Conservation (phyloP, 2,329 filamentous ascomycete genomes). For the Davidsoniella australis region DNA sequence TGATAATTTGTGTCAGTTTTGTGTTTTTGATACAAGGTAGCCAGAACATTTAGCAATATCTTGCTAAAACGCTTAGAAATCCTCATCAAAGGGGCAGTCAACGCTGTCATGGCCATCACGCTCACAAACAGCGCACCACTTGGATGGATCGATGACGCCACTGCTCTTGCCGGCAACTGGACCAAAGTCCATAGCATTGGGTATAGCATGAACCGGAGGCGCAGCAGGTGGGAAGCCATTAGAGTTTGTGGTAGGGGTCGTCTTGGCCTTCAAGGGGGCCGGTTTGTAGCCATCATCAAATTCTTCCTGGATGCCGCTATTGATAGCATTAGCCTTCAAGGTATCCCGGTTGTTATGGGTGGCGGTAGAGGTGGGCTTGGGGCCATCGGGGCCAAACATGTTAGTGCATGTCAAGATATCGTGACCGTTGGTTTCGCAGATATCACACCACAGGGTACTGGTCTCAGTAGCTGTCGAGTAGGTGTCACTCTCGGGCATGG, state of each 20-base stretch:
- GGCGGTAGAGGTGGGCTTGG: conserved; percentile 17
- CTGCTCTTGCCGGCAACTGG: conserved; percentile 65
- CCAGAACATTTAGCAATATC: background rate
- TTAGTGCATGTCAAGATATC: conserved; percentile 89
- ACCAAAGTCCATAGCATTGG: conserved; percentile 46
- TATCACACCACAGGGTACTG: conserved; percentile 76
- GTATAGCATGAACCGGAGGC: conserved; percentile 31
- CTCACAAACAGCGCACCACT: conserved; percentile 96
- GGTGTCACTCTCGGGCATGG: conserved; percentile 53
- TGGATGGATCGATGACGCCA: conserved; percentile 61
- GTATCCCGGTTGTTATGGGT: conserved; percentile 12
- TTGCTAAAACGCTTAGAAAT: conserved; percentile 29
- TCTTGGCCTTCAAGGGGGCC: conserved; percentile 35
- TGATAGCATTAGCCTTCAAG: conserved; percentile 4
- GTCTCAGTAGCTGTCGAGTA: conserved; percentile 56
- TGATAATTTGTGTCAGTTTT: background rate
- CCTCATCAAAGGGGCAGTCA: conserved; percentile 82
- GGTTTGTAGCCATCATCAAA: conserved; percentile 29
- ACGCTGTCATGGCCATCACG: conserved; percentile 92
- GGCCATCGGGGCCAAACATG: conserved; percentile 48
- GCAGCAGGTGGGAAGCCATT: conserved; percentile 14
- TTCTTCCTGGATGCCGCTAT: background rate
- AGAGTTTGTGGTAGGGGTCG: conserved; percentile 12
- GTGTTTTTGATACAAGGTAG: no score
- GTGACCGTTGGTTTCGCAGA: conserved; percentile 81